Evolutionary conservation across 306 rosid species (phyloP).

Genomic region (Mimosa pudica): DNA sequence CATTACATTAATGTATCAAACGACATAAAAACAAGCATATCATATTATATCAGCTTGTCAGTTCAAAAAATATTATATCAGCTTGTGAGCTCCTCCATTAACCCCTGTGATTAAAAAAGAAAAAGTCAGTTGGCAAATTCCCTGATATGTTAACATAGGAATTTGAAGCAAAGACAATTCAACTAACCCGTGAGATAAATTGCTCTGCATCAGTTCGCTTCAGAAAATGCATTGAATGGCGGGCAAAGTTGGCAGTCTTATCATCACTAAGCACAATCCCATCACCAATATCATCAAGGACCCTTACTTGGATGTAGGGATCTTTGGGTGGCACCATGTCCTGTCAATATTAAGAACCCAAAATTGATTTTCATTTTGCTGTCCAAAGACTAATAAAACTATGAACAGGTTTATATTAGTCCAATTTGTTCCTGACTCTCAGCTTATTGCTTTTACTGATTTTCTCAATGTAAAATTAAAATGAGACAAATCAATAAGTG

Average conservation of each 20-base stretch:
- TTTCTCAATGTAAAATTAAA: too few species aligned
- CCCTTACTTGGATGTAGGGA: constrained; percentile 90
- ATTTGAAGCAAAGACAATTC: constrained; percentile 35
- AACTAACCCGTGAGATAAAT: constrained; percentile 67
- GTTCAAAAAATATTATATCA: constrained; percentile 42
- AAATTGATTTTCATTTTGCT: constrained; percentile 11
- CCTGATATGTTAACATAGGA: constrained; percentile 10
- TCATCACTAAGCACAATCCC: constrained; percentile 75
- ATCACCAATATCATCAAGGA: constrained; percentile 82
- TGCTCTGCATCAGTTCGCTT: constrained; percentile 92
- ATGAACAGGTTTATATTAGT: neutral
- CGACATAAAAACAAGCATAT: neutral
- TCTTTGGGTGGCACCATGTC: constrained; percentile 98
- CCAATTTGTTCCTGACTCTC: constrained; percentile 4
- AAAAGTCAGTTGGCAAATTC: constrained; percentile 27
- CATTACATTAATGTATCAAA: constrained; percentile 9
- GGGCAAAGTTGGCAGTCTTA: constrained; percentile 77
- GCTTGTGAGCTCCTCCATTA: constrained; percentile 85
- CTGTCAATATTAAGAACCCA: constrained; percentile 43
- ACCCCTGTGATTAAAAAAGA: constrained; percentile 55
- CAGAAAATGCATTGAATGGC: constrained; percentile 87
- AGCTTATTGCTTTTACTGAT: neutral
- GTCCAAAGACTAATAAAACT: neutral
- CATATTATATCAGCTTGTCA: constrained; percentile 47
- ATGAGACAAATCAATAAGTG: too few species aligned